phyloP scores from a whole-genome alignment of 306 rosid genomes.

The Vicia faba region DNA sequence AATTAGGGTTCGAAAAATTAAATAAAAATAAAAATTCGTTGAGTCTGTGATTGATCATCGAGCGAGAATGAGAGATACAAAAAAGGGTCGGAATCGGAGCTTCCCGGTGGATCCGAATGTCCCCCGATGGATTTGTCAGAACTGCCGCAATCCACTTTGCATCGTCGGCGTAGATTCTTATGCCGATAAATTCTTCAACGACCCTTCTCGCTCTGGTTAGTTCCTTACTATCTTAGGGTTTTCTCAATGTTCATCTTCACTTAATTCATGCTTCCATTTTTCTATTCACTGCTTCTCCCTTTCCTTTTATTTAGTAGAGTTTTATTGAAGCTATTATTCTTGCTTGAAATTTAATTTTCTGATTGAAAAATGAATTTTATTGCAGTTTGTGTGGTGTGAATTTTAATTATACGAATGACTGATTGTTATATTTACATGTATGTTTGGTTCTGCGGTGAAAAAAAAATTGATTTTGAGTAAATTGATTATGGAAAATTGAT shows the following conservation, averaged over 20 bases:
- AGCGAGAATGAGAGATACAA: conserved; percentile 16
- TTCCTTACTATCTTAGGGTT: conserved; percentile 20
- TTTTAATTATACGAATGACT: too few species aligned
- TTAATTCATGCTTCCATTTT: background rate
- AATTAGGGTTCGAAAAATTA: too few species aligned
- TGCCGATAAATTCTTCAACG: conserved; percentile 78
- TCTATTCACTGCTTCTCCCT: background rate
- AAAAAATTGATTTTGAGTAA: too few species aligned
- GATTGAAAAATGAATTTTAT: background rate
- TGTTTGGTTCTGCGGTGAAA: too few species aligned
- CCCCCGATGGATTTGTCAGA: conserved; percentile 90
- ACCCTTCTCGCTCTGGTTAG: conserved; percentile 83
- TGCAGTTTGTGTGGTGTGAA: background rate
- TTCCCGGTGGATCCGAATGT: conserved; percentile 76
- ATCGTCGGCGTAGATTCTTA: conserved; percentile 87
- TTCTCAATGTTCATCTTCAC: background rate
- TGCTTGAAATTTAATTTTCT: background rate
- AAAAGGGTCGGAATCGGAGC: conserved; percentile 57
- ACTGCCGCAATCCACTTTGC: conserved; percentile 79
- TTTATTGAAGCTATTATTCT: background rate
- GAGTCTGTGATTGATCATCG: background rate
- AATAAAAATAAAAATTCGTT: background rate
- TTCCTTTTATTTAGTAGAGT: background rate
- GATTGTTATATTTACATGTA: too few species aligned
- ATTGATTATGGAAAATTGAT: too few species aligned